These are phyloP conservation scores for Candida chilensis DNA, from an alignment of 805 yeast species.

Conservation along the genomic window DNA sequence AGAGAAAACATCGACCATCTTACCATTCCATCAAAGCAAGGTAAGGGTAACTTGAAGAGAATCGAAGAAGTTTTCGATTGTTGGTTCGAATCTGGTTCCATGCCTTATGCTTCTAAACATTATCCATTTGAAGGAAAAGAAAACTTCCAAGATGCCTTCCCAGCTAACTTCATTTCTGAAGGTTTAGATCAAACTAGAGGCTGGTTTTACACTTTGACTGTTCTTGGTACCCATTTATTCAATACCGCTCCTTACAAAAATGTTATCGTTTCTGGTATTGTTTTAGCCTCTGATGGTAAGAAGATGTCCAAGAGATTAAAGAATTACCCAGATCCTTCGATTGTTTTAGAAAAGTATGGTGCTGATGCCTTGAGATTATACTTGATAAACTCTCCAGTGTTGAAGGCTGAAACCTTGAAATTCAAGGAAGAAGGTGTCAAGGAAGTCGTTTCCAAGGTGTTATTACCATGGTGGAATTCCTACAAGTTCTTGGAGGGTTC, in stretches of 20 bases:
- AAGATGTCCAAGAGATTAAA: constrained; percentile 98
- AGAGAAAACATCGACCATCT: constrained; percentile 87
- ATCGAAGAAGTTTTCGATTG: constrained; percentile 98
- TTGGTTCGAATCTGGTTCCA: constrained; percentile 99
- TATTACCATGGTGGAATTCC: constrained; percentile 98
- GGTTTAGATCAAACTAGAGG: constrained; percentile 99
- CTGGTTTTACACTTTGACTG: constrained; percentile 97
- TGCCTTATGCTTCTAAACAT: constrained; percentile 97
- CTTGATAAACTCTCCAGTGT: constrained; percentile 93
- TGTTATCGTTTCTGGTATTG: constrained; percentile 94
- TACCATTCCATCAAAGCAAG: constrained; percentile 86
- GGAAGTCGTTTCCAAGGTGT: constrained; percentile 92
- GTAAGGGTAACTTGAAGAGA: constrained; percentile 83
- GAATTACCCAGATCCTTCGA: constrained; percentile 92
- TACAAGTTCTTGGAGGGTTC: constrained; percentile 95
- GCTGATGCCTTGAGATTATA: constrained; percentile 96
- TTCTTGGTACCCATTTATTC: constrained; percentile 91
- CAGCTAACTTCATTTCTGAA: constrained; percentile 96
- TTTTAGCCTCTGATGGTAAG: constrained; percentile 95
- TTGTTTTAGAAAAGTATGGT: constrained; percentile 81
- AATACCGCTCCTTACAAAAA: constrained; percentile 89
- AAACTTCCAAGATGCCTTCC: constrained; percentile 65
- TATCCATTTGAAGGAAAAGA: constrained; percentile 90
- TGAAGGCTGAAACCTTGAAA: constrained; percentile 92
- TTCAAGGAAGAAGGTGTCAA: constrained; percentile 99